phyloP scores from a whole-genome alignment of 805 yeast species.

The Candida stauntonica region DNA sequence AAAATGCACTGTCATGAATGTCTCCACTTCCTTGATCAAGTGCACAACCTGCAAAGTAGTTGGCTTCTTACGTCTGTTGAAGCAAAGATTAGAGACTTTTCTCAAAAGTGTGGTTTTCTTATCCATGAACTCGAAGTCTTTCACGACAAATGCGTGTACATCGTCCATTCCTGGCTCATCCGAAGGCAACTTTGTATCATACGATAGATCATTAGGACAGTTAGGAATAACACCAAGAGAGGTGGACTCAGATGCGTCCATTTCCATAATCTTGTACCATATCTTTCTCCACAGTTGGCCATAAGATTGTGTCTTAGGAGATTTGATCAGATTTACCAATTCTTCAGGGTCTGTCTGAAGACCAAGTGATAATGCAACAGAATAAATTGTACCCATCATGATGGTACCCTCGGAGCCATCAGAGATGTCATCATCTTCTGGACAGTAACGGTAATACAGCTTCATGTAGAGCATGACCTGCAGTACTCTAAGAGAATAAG shows the following conservation, averaged over 20 bases:
- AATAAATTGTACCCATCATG: slow-evolving; percentile 44
- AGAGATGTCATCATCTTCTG: slow-evolving; percentile 53
- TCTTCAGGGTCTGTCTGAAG: slow-evolving; percentile 50
- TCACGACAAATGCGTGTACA: slow-evolving; percentile 34
- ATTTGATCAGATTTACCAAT: slow-evolving; percentile 12
- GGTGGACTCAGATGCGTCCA: slow-evolving; percentile 20
- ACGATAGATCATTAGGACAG: slow-evolving; percentile 17
- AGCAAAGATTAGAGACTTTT: slow-evolving; percentile 28
- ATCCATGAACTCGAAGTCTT: slow-evolving; percentile 29
- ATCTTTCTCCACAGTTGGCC: slow-evolving; percentile 25
- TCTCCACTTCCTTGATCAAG: slow-evolving; percentile 33
- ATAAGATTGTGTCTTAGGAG: slow-evolving; percentile 10
- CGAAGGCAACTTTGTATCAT: slow-evolving; percentile 26
- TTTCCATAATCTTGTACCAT: slow-evolving; percentile 25
- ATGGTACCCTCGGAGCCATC: slow-evolving; percentile 47
- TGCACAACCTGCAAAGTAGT: slow-evolving; percentile 32
- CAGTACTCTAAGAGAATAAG: slow-evolving; percentile 42
- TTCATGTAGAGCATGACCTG: slow-evolving; percentile 49
- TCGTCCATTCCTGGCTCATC: slow-evolving; percentile 33
- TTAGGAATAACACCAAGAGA: slow-evolving; percentile 15
- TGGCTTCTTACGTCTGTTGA: slow-evolving; percentile 32
- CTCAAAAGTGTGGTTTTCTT: slow-evolving; percentile 30
- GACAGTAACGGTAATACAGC: slow-evolving; percentile 44
- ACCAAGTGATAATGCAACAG: slow-evolving; percentile 52
- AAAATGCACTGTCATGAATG: slow-evolving; percentile 24